Conservation (phyloP, 805 yeast species). For the Hanseniaspora thailandica region DNA sequence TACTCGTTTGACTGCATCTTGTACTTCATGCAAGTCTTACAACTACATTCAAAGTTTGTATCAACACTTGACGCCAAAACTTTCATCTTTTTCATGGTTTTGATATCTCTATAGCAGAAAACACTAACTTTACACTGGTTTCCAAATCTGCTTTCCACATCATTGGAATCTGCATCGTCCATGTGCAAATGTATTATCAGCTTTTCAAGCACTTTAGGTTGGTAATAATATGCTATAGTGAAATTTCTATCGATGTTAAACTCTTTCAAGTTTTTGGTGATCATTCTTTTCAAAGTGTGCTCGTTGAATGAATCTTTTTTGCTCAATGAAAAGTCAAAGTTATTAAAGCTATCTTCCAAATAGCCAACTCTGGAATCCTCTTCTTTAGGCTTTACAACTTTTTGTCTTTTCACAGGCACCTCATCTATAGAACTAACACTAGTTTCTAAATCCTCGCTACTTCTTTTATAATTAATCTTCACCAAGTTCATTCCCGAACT, state of each 20-base stretch:
- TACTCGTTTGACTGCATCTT: neutral
- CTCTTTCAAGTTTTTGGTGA: neutral
- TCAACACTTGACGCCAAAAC: neutral
- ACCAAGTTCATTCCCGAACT: neutral
- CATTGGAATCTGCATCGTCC: neutral
- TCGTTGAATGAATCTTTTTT: neutral
- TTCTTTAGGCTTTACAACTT: neutral
- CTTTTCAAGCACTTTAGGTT: neutral
- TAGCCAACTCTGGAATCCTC: neutral
- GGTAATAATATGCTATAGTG: neutral
- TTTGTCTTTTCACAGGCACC: neutral
- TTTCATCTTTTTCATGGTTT: neutral
- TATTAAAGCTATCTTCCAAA: neutral
- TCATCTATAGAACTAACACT: neutral
- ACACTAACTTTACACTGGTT: neutral
- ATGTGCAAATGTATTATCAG: neutral
- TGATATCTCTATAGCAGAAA: constrained; percentile 1
- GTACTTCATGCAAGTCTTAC: constrained; percentile 3
- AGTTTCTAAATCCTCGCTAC: neutral
- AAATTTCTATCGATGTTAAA: neutral
- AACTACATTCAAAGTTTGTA: constrained; percentile 8
- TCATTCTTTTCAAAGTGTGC: neutral
- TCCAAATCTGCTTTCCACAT: neutral
- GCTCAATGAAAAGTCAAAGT: neutral
- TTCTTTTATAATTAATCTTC: neutral